Base-by-base conservation (phyloP, 345 rosid species). In the Combretum micranthum region DNA sequence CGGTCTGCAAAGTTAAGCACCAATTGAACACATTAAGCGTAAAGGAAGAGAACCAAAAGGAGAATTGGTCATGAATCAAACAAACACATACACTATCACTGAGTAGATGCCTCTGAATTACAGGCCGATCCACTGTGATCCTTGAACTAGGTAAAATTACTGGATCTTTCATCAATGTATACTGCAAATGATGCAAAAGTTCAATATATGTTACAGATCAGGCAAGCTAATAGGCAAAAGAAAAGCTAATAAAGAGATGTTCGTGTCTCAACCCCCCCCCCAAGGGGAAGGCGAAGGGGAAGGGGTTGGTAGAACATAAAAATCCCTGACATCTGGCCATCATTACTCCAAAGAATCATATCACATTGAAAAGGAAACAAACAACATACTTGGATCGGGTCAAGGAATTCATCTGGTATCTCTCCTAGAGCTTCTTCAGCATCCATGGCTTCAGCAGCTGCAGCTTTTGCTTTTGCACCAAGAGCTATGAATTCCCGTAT, bases 371-470 rank as follows among this genome's bases (percentile, higher is more conserved):
- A 48, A 44, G 65, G 50, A 47, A 57, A 44, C 54, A 18, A 53
- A 21, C 20, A 63, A 72, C 58, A 63, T 81, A 82, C 95, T 68
- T 87, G 95, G 66, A 87, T 87, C 51, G 95, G 99, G 63, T 94
- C 99, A n/a, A 94, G 97, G 82, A 87, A 94, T 73, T 90, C 99
- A 19, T 94, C 99, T 0, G 97, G 99, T 67, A 83, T 80, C 56
- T 92, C 98, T 61, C 99, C 97, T 15, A 94, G 96, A 56, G 83
- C 64, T 61, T 88, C 97, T 80, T 94, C 99, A 55, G 97, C 65
- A 49, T 94, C 97, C 95, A 87, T 77, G 60, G 97, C 99, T 75
- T 83, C 96, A 15, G 95, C 76, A 15, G 97, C 99, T 50, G 99
- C 97, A 71, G 77, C 78, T 80, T 82, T 87, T 57, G 88, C 90